Conservation (phyloP, 257 asterid genomes). For the Asclepias syriaca region DNA sequence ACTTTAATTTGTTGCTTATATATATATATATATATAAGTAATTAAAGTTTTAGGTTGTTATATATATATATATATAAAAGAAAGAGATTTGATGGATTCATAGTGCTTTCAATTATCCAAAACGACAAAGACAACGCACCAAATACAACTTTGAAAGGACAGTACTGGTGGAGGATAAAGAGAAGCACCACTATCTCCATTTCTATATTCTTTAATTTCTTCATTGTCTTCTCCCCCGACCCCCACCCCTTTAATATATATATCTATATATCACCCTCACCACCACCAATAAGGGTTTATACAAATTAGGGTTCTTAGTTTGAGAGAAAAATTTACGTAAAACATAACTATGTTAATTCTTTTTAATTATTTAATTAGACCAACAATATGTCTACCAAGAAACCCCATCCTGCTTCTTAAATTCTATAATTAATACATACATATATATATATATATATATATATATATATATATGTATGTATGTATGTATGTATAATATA, state of each 20-base stretch:
- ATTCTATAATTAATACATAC: too few relatives aligned
- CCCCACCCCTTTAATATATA: constrained; percentile 5
- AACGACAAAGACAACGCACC: constrained; percentile 52
- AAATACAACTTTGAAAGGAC: constrained; percentile 54
- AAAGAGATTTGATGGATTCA: constrained; percentile 7
- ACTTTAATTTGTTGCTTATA: background rate
- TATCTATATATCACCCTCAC: constrained; percentile 14
- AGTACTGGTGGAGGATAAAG: constrained; percentile 53
- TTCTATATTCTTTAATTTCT: constrained; percentile 4
- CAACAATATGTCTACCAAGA: too few relatives aligned
- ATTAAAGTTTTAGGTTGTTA: constrained; percentile 14
- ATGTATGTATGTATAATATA: too few relatives aligned
- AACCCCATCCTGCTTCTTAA: too few relatives aligned
- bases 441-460: background rate
- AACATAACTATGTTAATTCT: too few relatives aligned
- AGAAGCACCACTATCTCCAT: constrained; percentile 40
- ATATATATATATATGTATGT: too few relatives aligned
- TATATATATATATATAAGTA: background rate
- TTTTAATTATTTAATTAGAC: too few relatives aligned
- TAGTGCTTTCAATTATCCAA: constrained; percentile 50
- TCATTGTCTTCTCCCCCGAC: constrained; percentile 15
- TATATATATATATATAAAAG: background rate
- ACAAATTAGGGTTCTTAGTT: too few relatives aligned
- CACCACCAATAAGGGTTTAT: background rate
- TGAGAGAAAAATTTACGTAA: constrained; percentile 1